Conservation (phyloP, 306 rosid species). For the Lotus japonicus region DNA sequence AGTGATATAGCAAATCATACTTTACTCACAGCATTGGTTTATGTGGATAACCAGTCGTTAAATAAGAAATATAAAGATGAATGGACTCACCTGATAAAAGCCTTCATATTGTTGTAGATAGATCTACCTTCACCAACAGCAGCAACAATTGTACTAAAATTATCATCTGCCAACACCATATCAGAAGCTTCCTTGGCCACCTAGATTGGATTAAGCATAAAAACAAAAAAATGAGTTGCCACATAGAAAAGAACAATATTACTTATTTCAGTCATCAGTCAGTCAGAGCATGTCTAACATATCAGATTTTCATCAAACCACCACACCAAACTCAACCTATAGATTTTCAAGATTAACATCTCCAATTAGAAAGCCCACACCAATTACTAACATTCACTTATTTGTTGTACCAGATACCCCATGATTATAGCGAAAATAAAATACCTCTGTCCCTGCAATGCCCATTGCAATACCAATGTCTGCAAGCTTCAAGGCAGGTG, state of each 20-base stretch:
- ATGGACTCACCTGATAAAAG: slow-evolving; percentile 72
- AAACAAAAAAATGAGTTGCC: background rate
- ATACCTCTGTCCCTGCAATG: slow-evolving; percentile 94
- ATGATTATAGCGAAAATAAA: background rate
- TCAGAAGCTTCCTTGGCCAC: slow-evolving; percentile 98
- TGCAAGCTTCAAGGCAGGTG: slow-evolving; percentile 95
- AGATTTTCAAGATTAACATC: background rate
- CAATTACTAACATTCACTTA: background rate
- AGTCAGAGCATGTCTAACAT: background rate
- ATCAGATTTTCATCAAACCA: background rate
- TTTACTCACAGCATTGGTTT: background rate
- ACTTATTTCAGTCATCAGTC: background rate
- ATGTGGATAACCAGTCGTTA: background rate
- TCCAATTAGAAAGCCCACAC: background rate
- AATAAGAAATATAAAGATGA: background rate
- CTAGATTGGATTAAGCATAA: slow-evolving; percentile 29
- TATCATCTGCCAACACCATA: slow-evolving; percentile 96
- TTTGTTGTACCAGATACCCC: background rate
- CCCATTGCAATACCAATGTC: slow-evolving; percentile 99
- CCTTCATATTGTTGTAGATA: slow-evolving; percentile 89
- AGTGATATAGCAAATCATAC: background rate
- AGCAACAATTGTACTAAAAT: slow-evolving; percentile 87
- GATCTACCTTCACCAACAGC: slow-evolving; percentile 98
- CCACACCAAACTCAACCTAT: background rate
- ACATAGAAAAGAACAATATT: background rate